A percentile compares a stretch with the other conserved stretches of the same genome.
Evolutionary conservation across 2,329 filamentous ascomycete genomes (phyloP).

Genomic region (Colletotrichum shisoi): DNA sequence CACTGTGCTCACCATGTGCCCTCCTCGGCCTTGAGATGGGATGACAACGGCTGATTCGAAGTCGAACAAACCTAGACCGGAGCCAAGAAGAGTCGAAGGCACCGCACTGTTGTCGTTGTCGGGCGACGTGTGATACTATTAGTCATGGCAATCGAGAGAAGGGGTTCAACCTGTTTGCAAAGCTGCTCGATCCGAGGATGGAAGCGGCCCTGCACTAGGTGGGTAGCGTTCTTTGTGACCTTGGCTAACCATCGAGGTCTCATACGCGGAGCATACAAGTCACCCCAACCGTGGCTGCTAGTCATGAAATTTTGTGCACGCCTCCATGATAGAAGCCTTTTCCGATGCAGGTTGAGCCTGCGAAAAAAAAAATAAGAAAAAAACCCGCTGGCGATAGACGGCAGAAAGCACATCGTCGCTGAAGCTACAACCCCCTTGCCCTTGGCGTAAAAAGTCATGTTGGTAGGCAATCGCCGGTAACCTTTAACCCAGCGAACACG

Average conservation of each 20-base stretch:
- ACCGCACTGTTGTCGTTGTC: not conserved
- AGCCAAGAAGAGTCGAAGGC: slow-evolving; percentile 13
- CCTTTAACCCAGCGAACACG: too few species aligned
- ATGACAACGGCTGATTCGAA: slow-evolving; percentile 26
- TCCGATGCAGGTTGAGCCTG: too few species aligned
- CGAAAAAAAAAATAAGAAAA: too few species aligned
- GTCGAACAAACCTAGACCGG: slow-evolving; percentile 10
- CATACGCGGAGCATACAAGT: not conserved
- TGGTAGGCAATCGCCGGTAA: too few species aligned
- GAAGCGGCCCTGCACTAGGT: too few species aligned
- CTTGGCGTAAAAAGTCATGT: not conserved
- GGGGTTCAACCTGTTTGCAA: not conserved
- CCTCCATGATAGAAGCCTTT: not conserved
- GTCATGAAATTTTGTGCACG: not conserved
- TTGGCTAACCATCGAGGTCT: not conserved
- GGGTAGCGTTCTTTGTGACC: not conserved
- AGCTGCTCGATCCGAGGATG: too few species aligned
- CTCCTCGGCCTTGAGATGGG: slow-evolving; percentile 21
- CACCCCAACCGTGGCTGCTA: not conserved
- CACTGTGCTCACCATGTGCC: slow-evolving; percentile 20
- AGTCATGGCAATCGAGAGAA: not conserved
- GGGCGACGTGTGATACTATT: not conserved
- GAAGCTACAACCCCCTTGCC: not conserved
- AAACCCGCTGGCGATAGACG: too few species aligned
- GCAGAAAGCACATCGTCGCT: not conserved